Base-by-base conservation (phyloP, 129 eudicot genomes). In the Artemisia tridentata region DNA sequence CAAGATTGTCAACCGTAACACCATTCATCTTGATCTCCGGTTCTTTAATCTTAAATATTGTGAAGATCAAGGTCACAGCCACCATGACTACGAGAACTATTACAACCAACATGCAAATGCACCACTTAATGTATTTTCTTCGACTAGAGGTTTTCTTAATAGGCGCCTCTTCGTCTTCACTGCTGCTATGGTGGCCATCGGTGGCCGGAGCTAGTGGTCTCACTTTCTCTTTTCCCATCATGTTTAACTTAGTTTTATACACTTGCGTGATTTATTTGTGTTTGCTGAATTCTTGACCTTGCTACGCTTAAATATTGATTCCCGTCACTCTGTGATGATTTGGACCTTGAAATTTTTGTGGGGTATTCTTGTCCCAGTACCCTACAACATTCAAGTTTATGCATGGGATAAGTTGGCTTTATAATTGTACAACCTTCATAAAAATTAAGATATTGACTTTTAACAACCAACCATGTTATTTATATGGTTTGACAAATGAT, bases 41-140 rank as follows among this genome's bases (percentile, higher is more conserved):
- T n/a, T 83, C 84, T 71, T 79, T 83, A 67, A 90, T 70, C 67
- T 68, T 86, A 71, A 90, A 87, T 16, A 90, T 74, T 8, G 89
- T 90, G 73, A 90, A 81, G 52, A 79, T 71, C 56, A 90, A 74
- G 78, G 81, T 77, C 4, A 90, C 56, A 23, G 72, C 55, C 8
- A 83, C 76, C n/a, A 67, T 50, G 21, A 61, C 80, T 48, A 57
- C 15, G 74, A 83, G 53, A 61, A 89, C 74, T 43, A 86, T 34
- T 11, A 72, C 9, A 9, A 66, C 83, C 8, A 71, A 54, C 19
- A 83, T 50, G 55, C 60, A 79, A 34, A 75, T 34, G 4, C 70
- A 76, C 76, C 81, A 77, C 68, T 54, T 80, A 72, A 77, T 62
- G 80, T 60, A 49, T 48, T 65, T 83, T 57, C 47, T 78, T 59